These are phyloP conservation scores for Endogone sp. DNA, from an alignment of 192 early-diverging fungal species.

Conservation along the genomic window DNA sequence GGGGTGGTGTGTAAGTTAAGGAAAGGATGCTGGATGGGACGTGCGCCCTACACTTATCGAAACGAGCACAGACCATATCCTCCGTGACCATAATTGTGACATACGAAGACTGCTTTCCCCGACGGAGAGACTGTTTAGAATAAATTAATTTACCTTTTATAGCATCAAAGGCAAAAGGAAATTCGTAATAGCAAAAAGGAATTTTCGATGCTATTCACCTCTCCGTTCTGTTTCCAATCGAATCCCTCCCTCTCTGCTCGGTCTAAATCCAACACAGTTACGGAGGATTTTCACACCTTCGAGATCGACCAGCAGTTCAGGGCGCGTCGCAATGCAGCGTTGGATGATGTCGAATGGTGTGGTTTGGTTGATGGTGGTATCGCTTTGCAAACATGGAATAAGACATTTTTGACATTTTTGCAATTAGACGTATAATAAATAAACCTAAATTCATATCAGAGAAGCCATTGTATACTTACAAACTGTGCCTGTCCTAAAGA, in stretches of 20 bases:
- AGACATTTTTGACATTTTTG: too few relatives aligned
- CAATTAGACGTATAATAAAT: too few relatives aligned
- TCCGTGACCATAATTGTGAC: slow-evolving; percentile 66
- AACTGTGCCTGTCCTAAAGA: slow-evolving; percentile 1
- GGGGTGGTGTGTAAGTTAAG: background rate
- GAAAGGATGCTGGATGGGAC: background rate
- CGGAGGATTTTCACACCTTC: slow-evolving; percentile 25
- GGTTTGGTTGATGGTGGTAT: slow-evolving; percentile 20
- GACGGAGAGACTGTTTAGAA: slow-evolving; percentile 4
- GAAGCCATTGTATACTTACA: slow-evolving; percentile 11
- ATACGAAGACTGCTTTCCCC: slow-evolving; percentile 27
- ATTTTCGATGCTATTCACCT: slow-evolving; percentile 22
- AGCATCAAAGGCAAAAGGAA: slow-evolving; percentile 15
- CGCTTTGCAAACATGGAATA: slow-evolving; percentile 4
- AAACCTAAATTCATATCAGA: too few relatives aligned
- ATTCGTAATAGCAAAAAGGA: too few relatives aligned
- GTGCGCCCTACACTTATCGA: background rate
- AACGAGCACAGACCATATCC: slow-evolving; percentile 39
- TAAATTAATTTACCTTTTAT: background rate
- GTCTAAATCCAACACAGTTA: slow-evolving; percentile 50
- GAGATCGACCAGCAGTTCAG: slow-evolving; percentile 35
- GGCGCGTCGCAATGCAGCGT: slow-evolving; percentile 29
- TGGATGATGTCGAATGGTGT: slow-evolving; percentile 43
- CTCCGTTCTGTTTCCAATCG: slow-evolving; percentile 46
- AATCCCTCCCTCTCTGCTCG: slow-evolving; percentile 44